phyloP scores from a whole-genome alignment of 2,329 filamentous ascomycete genomes.

The Fusarium virguliforme region DNA sequence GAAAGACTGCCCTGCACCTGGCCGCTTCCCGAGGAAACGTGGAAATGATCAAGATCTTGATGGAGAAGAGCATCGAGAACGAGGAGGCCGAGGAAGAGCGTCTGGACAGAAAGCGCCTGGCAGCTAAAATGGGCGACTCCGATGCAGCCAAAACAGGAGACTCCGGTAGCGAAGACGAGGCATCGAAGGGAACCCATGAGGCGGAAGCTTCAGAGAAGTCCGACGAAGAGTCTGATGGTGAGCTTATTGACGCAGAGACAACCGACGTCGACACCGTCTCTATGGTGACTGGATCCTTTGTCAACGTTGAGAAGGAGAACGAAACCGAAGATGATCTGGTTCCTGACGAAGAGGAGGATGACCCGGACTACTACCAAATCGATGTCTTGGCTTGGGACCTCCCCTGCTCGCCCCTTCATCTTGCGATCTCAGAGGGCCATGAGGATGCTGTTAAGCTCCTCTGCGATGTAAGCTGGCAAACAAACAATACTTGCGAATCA shows the following conservation, averaged over 20 bases:
- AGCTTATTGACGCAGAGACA: conserved; percentile 63
- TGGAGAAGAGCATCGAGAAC: conserved; percentile 82
- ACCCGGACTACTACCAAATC: conserved; percentile 85
- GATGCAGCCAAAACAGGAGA: conserved; percentile 46
- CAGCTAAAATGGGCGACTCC: conserved; percentile 45
- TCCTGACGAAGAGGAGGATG: conserved; percentile 71
- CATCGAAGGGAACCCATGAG: conserved; percentile 16
- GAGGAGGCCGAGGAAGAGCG: conserved; percentile 77
- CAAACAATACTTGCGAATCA: neutral
- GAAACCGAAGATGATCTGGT: conserved; percentile 60
- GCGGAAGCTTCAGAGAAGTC: conserved; percentile 44
- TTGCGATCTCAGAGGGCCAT: conserved; percentile 83
- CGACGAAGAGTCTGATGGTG: conserved; percentile 62
- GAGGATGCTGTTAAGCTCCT: conserved; percentile 78
- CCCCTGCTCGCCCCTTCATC: conserved; percentile 81
- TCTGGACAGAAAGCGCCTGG: conserved; percentile 65
- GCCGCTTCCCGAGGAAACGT: conserved; percentile 79
- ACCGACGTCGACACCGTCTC: conserved; percentile 68
- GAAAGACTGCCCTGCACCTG: conserved; percentile 86
- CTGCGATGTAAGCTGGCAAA: conserved; percentile 66
- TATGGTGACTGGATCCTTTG: conserved; percentile 79
- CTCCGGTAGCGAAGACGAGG: conserved; percentile 17
- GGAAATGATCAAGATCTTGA: conserved; percentile 80
- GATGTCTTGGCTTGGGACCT: conserved; percentile 87
- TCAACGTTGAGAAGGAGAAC: conserved; percentile 73